Percentiles rank a stretch among this genome's conserved stretches.
phyloP scores from a whole-genome alignment of 306 rosid species.

The Sicyos baderoa region DNA sequence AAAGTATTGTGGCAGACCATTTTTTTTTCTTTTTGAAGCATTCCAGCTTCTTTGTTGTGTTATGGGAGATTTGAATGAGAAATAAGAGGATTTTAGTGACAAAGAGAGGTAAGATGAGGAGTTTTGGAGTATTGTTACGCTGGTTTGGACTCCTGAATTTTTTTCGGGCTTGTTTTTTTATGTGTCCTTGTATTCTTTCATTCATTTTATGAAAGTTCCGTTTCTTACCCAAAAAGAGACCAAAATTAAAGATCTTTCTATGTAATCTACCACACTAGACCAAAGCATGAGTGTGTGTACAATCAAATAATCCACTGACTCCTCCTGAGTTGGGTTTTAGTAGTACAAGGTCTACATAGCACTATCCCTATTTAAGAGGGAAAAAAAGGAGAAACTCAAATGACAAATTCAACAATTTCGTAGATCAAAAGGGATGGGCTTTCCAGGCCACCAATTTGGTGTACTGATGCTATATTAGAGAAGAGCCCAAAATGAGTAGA shows the following conservation, averaged over 20 bases:
- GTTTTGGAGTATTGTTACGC: too few relatives aligned
- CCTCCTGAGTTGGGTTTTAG: constrained; percentile 6
- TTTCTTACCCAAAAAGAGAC: not conserved
- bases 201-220: too few relatives aligned
- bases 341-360: not conserved
- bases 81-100: too few relatives aligned
- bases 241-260: not conserved
- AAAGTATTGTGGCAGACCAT: too few relatives aligned
- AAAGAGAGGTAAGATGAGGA: too few relatives aligned
- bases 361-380: not conserved
- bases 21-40: too few relatives aligned
- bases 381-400: not conserved
- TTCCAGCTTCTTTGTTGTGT: too few relatives aligned
- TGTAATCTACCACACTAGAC: constrained; percentile 4
- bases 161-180: too few relatives aligned
- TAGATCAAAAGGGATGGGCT: not conserved
- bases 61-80: too few relatives aligned
- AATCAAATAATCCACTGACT: not conserved
- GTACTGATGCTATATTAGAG: constrained; percentile 6
- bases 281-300: not conserved
- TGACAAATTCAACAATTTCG: not conserved
- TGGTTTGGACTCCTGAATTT: too few relatives aligned
- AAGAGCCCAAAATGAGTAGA: constrained; percentile 6
- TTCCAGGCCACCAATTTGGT: constrained; percentile 5
- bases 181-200: too few relatives aligned